Percentiles rank a stretch among this genome's conserved stretches.
These are phyloP conservation scores for Sporisorium sorghi DNA, from an alignment of 1,284 basidiomycete species.

Conservation along the genomic window DNA sequence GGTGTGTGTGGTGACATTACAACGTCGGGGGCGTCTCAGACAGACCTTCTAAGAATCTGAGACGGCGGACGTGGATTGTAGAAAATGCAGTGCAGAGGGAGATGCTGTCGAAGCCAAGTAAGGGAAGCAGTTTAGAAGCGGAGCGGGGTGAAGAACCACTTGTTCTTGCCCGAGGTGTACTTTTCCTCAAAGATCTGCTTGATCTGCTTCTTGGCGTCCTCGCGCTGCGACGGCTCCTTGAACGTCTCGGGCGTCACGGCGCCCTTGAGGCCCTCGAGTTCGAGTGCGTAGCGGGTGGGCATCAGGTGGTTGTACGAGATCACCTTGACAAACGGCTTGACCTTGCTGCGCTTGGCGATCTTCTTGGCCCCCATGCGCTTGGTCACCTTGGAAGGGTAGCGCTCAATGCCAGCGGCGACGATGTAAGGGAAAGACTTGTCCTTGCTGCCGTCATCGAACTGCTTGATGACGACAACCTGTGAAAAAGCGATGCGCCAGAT, in stretches of 20 bases:
- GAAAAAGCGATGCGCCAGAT: not conserved
- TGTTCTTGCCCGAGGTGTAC: constrained; percentile 69
- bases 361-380: constrained; percentile 69
- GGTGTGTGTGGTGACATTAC: constrained; percentile 30
- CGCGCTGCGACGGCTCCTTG: constrained; percentile 68
- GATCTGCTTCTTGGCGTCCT: constrained; percentile 68
- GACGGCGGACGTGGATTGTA: constrained; percentile 5
- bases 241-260: constrained; percentile 67
- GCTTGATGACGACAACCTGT: constrained; percentile 70
- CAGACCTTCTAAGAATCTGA: constrained; percentile 32
- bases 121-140: constrained; percentile 57
- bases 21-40: constrained; percentile 27
- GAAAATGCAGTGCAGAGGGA: no score
- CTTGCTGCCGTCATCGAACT: constrained; percentile 69
- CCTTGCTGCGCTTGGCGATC: constrained; percentile 68
- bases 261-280: constrained; percentile 69
- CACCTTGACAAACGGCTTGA: constrained; percentile 70
- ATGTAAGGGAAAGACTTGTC: constrained; percentile 68
- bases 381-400: constrained; percentile 69
- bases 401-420: constrained; percentile 68
- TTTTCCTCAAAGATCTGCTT: constrained; percentile 70
- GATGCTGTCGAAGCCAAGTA: constrained; percentile 23
- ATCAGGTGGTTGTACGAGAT: constrained; percentile 70
- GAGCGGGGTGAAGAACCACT: constrained; percentile 69
- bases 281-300: constrained; percentile 69